phyloP scores from a whole-genome alignment of 169 alveolate species.

The Cryptosporidium parvum region DNA sequence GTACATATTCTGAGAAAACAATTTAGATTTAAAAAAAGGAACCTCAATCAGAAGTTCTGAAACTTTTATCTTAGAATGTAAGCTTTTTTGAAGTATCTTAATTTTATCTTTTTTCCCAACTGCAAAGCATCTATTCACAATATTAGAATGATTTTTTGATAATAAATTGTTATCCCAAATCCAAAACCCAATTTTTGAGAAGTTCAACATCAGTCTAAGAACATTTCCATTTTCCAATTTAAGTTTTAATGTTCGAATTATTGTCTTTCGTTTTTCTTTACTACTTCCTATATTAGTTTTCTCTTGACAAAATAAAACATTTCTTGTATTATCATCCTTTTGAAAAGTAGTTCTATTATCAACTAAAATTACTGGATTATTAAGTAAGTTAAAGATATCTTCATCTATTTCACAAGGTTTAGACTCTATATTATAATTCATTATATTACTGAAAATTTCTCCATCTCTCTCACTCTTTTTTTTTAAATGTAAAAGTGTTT shows the following conservation, averaged over 20 bases:
- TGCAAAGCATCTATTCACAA: not conserved
- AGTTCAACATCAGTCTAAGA: conserved; percentile 6
- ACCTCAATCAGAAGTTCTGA: conserved; percentile 18
- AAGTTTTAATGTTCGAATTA: conserved; percentile 9
- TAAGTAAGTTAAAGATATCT: not conserved
- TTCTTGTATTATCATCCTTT: not conserved
- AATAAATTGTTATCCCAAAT: conserved; percentile 16
- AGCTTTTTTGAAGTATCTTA: not conserved
- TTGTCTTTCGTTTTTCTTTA: conserved; percentile 1
- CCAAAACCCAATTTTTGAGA: conserved; percentile 24
- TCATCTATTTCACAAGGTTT: conserved; percentile 13
- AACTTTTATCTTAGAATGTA: not conserved
- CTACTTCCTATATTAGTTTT: not conserved
- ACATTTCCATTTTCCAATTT: conserved; percentile 5
- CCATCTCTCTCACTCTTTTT: not conserved
- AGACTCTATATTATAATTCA: conserved; percentile 13
- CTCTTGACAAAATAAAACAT: conserved; percentile 9
- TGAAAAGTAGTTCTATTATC: not conserved
- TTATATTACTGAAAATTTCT: not conserved
- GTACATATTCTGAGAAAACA: not conserved
- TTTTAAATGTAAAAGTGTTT: conserved; percentile 5
- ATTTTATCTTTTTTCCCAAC: not conserved
- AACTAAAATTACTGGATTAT: conserved; percentile 14
- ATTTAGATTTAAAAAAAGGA: conserved; percentile 23
- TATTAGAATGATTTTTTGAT: not conserved